These are phyloP conservation scores for Clonostachys chloroleuca DNA, from an alignment of 2,329 filamentous ascomycete species.

Conservation along the genomic window DNA sequence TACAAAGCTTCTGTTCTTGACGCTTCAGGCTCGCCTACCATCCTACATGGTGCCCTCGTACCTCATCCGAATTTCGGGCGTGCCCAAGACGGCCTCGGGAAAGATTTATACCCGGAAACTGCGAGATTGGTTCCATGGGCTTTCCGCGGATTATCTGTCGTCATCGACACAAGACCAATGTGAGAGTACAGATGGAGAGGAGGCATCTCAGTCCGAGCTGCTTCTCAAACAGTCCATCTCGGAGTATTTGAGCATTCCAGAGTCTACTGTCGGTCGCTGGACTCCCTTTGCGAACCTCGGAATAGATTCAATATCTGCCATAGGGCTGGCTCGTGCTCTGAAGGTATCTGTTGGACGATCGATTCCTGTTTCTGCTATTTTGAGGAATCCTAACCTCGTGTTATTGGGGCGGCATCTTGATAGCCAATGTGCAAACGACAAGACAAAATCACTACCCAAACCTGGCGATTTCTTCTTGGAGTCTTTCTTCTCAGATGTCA, in stretches of 20 bases:
- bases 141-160: constrained; percentile 42
- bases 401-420: constrained; percentile 38
- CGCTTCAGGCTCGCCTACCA: constrained; percentile 54
- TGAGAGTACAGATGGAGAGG: constrained; percentile 19
- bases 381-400: constrained; percentile 64
- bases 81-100: constrained; percentile 71
- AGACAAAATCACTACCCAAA: not conserved
- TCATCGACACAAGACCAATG: constrained; percentile 11
- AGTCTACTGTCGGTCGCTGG: constrained; percentile 49
- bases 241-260: constrained; percentile 37
- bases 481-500: constrained; percentile 16
- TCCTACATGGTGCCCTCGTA: constrained; percentile 76
- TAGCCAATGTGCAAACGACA: not conserved
- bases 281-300: constrained; percentile 76
- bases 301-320: constrained; percentile 79
- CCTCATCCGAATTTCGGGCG: constrained; percentile 61
- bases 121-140: constrained; percentile 32
- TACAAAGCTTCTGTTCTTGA: constrained; percentile 45
- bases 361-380: constrained; percentile 62
- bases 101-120: constrained; percentile 65
- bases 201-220: constrained; percentile 52
- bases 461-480: constrained; percentile 15
- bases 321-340: constrained; percentile 59
- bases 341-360: constrained; percentile 35
- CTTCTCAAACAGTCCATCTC: constrained; percentile 51